Evolutionary conservation across 768 basidiomycete genomes (phyloP), one percentile per base, ranked within the genome.

Genomic region (Lentinus tigrinus): DNA sequence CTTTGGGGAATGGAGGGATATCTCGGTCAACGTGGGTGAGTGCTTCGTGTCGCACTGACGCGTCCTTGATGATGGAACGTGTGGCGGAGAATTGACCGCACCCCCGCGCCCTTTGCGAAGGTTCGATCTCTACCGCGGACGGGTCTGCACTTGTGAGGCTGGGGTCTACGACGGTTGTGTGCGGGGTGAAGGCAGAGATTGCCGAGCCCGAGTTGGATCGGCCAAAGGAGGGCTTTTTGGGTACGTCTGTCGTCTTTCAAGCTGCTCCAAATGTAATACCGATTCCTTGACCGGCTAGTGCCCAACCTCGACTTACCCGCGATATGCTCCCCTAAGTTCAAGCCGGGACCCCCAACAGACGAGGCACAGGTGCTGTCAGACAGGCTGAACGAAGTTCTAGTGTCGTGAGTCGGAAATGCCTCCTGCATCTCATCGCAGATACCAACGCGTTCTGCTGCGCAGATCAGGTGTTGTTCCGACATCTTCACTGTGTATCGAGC

Each of bases 281-380:
- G 3, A 14, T 31, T 36, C 27, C n/a, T 28, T 28, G 40, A 19
- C 8, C 48, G 14, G n/a, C 8, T 60, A 95, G 96, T 98, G 0
- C 96, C 97, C 1, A 98, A 98, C 67, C 76, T 98, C 62, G 96
- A 99, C 71, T 81, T 99, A 2, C 90, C 95, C 2, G 90, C 96
- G 0, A 81, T 98, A 56, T 98, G 94, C 69, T 95, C 94, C 8
- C 88, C 96, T 0, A 85, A 83, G 65, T 98, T 97, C 78, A 95
- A 95, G 66, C 91, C 96, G 36, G 97, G 97, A 2, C 95, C 97
- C 1, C 97, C 97, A 0, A 80, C 85, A 0, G 95, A 98, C 60
- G 95, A 98, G 69, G 95, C 95, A 0, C 97, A 98, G 67, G 86
- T 93, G 5, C 78, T 96, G 4, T 94, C 93, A 0, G 88, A 92